Evolutionary conservation across 139 green algal genomes (phyloP), one percentile per base, ranked within the genome.

Genomic region (Diplosphaera chodatii): DNA sequence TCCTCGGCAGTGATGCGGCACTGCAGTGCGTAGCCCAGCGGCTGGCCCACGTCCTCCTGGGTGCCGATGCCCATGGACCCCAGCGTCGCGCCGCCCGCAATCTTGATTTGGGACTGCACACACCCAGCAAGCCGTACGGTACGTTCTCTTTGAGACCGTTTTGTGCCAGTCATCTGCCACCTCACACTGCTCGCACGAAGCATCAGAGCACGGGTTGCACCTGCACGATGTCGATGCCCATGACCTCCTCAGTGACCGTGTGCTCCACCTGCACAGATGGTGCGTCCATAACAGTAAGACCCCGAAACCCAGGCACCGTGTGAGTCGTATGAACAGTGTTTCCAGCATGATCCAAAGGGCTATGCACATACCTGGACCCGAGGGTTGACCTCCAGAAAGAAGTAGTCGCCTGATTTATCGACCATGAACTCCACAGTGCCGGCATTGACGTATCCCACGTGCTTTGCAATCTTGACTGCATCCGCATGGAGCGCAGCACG

Each of bases 401-500:
- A 98, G 88, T 97, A 90, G 41, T 85, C 72, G 22, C 90, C 90
- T 30, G 91, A 68, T 79, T 92, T 88, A 80, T 95, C 91, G 23
- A 99, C 89, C 87, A 99, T 94, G 82, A 98, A 99, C 87, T 99
- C 94, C 32, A 99, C 92, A 23, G 94, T 99, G 41, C 92, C 93
- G 22, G 86, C 89, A 72, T 92, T 92, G 32, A 78, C 59, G 80
- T 95, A 96, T 2, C 83, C 85, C 63, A 93, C 87, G 70, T 95
- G 84, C 68, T 82, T 82, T 28, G 73, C 79, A 63, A 96, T 81
- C 80, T 85, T 89, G 10, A 94, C 86, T 3, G 92, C 89, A 64
- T 95, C 89, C 32, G 64, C 73, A 73, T 88, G 90, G 66, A 96
- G 75, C 23, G 68, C 65, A 0, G 79, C 23, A 6, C 84, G 77